Conservation (phyloP, 2,329 filamentous ascomycete genomes). For the Hymenoscyphus infarciens region DNA sequence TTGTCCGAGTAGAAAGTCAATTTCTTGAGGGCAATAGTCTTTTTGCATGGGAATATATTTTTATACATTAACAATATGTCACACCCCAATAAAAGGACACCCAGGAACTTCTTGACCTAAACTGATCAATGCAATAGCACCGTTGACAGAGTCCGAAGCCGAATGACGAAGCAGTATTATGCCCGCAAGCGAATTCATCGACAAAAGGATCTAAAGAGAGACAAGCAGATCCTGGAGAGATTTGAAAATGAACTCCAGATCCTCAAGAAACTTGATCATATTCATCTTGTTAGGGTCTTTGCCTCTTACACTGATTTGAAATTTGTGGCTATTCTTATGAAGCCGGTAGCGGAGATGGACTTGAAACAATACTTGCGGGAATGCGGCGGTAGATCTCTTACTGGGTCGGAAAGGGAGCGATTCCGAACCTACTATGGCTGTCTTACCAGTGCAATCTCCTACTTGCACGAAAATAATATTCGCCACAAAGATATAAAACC, state of each 20-base stretch:
- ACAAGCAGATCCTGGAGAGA: constrained; percentile 3
- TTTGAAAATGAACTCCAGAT: constrained; percentile 6
- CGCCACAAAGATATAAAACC: constrained; percentile 8
- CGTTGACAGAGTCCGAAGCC: constrained; percentile 14
- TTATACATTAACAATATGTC: no score
- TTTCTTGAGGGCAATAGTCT: no score
- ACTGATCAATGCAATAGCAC: neutral
- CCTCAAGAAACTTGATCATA: constrained; percentile 9
- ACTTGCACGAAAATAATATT: constrained; percentile 5
- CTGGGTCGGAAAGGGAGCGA: neutral
- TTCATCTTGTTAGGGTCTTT: constrained; percentile 8
- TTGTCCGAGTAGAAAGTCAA: no score
- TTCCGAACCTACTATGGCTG: constrained; percentile 15
- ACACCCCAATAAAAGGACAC: no score
- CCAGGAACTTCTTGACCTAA: neutral
- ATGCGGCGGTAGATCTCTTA: neutral
- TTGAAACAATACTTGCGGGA: constrained; percentile 2
- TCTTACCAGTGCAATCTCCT: constrained; percentile 1
- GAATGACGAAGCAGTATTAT: constrained; percentile 12
- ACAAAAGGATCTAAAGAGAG: constrained; percentile 5
- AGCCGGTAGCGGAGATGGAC: constrained; percentile 6
- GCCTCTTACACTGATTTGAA: constrained; percentile 10
- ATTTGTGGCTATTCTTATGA: constrained; percentile 9
- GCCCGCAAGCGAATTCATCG: constrained; percentile 15
- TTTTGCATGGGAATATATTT: no score